Conservation (phyloP, 768 basidiomycete genomes). For the Leccinum aurantiacum region DNA sequence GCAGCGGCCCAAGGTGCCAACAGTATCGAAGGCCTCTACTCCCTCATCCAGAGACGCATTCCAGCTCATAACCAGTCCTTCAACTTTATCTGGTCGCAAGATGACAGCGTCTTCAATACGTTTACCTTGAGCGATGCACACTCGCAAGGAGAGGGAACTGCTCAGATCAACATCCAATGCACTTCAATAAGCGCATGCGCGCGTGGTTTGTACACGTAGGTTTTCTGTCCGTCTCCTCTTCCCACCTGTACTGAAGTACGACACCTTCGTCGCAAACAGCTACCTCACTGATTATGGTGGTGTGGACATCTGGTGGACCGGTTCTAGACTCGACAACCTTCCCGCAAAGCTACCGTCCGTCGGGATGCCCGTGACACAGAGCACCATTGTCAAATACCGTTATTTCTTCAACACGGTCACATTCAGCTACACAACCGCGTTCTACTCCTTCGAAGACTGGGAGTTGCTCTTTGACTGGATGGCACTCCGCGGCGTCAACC, state of each 20-base stretch:
- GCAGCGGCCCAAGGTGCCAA: background rate
- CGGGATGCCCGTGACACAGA: conserved; percentile 31
- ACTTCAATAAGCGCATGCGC: conserved; percentile 33
- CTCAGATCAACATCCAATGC: conserved; percentile 33
- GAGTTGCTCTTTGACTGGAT: conserved; percentile 42
- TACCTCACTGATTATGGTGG: conserved; percentile 38
- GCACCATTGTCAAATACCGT: conserved; percentile 38
- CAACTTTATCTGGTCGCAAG: background rate
- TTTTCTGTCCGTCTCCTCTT: background rate
- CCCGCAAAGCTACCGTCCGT: conserved; percentile 32
- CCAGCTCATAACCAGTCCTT: background rate
- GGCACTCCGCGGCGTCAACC: conserved; percentile 40
- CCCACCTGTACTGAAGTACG: background rate
- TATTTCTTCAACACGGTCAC: conserved; percentile 24
- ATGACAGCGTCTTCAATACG: background rate
- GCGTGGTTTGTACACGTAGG: background rate
- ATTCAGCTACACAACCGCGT: conserved; percentile 19
- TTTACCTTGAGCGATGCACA: conserved; percentile 12
- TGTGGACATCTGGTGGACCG: conserved; percentile 46
- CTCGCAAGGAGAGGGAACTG: conserved; percentile 5
- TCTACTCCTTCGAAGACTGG: conserved; percentile 42
- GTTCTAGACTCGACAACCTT: conserved; percentile 37
- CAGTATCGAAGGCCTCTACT: background rate
- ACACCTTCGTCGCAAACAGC: conserved; percentile 11
- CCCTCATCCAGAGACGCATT: background rate